Evolutionary conservation across 306 rosid genomes (phyloP), one percentile per base, ranked within the genome.

Genomic region (Gillenia trifoliata): DNA sequence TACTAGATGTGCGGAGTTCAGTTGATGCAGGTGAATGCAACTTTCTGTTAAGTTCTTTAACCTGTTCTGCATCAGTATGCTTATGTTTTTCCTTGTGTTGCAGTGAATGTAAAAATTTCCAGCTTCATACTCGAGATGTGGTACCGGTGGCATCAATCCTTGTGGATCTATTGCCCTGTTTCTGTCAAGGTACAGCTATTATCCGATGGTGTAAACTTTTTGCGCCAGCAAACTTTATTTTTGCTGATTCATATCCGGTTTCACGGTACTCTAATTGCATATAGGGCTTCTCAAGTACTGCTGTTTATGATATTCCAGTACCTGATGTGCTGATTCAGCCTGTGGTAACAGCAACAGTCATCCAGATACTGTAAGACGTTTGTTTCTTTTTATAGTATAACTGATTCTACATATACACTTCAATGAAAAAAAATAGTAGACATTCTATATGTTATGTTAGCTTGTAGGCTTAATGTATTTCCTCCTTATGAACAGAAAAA

Each of bases 91-190:
- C 22, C 60, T 26, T 68, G 34, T 71, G 15, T 73, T 79, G 62
- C 74, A 93, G 98, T 80, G 64, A 75, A 79, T 73, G 71, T 40
- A 65, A 90, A 88, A 71, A 67, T 86, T 68, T 84, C 86, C 8
- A 86, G 92, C 72, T 90, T 88, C 83, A 74, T 83, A 78, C 81
- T 84, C 11, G 98, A 93, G 80, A 83, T 91, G 90, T 93, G 98
- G 98, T 89, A 89, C 80, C 80, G 83, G 72, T 91, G 97, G 94
- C 98, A 93, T 87, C 89, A 91, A 75, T 89, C 92, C 23, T 69
- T 93, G 76, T 93, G 98, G 98, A 85, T 31, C 10, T 83, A 76
- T 78, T 75, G 75, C 40, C 88, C 94, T 75, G 78, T 72, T 19
- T 80, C 80, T 80, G 65, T 79, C 28, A 84, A 88, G 97, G 97